Conservation (phyloP, 306 rosid species). For the Ziziphus jujuba region DNA sequence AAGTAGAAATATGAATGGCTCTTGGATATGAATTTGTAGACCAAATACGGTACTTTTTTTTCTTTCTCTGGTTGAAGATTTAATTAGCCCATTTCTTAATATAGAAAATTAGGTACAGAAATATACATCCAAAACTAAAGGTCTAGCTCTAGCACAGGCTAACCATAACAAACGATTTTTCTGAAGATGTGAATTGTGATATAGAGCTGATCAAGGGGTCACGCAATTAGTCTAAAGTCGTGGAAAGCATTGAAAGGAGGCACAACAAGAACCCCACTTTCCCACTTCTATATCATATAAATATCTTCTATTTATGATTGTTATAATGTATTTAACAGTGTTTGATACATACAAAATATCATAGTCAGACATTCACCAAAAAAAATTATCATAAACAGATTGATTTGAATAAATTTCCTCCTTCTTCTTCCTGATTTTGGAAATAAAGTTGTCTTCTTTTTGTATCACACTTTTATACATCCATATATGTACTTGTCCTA, state of each 20-base stretch:
- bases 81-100: too few species aligned
- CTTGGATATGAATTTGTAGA: too few species aligned
- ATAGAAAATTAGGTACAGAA: too few species aligned
- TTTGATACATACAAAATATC: neutral
- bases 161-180: neutral
- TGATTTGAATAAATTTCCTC: neutral
- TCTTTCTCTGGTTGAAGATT: too few species aligned
- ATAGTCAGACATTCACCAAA: too few species aligned
- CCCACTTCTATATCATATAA: neutral
- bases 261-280: conserved; percentile 14
- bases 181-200: neutral
- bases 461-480: neutral
- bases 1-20: too few species aligned
- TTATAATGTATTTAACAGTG: neutral
- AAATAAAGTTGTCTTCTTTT: neutral
- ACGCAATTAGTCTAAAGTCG: conserved; percentile 7
- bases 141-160: too few species aligned
- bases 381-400: too few species aligned
- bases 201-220: conserved; percentile 10
- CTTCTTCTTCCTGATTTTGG: neutral
- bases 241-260: conserved; percentile 5
- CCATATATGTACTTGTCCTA: too few species aligned
- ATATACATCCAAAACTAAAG: too few species aligned
- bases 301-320: neutral
- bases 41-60: too few species aligned